A percentile compares a stretch with the other conserved stretches of the same genome.
Conservation (phyloP, 495 filamentous ascomycete species). For the Pyrenula massariospora region DNA sequence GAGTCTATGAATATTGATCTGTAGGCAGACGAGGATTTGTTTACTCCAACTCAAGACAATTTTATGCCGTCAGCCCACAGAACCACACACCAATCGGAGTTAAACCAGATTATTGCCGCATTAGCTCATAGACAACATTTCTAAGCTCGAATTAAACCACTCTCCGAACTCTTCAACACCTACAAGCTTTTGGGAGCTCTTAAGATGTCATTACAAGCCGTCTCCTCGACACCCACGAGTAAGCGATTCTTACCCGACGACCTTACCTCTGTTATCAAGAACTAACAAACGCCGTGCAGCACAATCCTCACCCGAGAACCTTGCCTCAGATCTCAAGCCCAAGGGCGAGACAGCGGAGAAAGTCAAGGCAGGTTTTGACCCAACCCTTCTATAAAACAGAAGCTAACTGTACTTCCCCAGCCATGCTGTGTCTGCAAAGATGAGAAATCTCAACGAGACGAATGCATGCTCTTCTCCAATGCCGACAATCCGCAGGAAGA, state of each 20-base stretch:
- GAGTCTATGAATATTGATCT: too few relatives aligned
- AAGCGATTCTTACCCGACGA: background rate
- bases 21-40: too few relatives aligned
- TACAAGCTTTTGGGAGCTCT: background rate
- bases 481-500: conserved; percentile 61
- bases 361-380: conserved; percentile 33
- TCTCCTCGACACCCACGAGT: background rate
- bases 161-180: background rate
- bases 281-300: conserved; percentile 5
- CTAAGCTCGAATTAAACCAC: background rate
- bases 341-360: conserved; percentile 30
- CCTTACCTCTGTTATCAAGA: too few relatives aligned
- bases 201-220: background rate
- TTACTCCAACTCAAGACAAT: too few relatives aligned
- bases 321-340: conserved; percentile 27
- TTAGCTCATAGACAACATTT: background rate
- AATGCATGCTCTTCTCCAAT: conserved; percentile 96
- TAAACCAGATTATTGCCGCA: background rate
- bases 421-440: conserved; percentile 96
- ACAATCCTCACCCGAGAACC: conserved; percentile 16
- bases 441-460: conserved; percentile 84
- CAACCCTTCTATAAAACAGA: background rate
- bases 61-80: background rate
- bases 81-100: background rate
- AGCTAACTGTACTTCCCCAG: conserved; percentile 25